Conservation (phyloP, 352 stramenopile genomes). For the Phytophthora sansomeana region DNA sequence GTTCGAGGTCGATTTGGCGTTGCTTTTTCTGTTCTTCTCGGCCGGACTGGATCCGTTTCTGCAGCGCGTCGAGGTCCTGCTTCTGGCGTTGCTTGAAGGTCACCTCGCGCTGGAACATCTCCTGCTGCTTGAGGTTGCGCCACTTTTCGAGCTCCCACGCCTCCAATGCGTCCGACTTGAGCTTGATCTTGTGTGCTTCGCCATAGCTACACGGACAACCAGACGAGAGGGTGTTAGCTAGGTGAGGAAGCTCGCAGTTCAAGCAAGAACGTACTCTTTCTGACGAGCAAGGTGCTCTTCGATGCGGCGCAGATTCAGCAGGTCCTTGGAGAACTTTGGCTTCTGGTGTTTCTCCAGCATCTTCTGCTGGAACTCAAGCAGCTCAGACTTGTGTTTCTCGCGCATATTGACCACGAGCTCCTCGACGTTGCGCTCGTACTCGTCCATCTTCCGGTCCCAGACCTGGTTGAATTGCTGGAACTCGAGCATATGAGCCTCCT, state of each 20-base stretch:
- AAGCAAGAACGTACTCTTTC: slow-evolving; percentile 69
- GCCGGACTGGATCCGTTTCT: slow-evolving; percentile 95
- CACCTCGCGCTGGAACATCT: slow-evolving; percentile 95
- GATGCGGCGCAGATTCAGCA: slow-evolving; percentile 94
- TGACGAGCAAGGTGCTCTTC: slow-evolving; percentile 93
- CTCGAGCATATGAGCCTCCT: slow-evolving; percentile 98
- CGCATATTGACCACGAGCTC: slow-evolving; percentile 93
- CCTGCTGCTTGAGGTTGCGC: slow-evolving; percentile 94
- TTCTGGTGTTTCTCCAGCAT: slow-evolving; percentile 92
- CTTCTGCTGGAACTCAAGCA: slow-evolving; percentile 94
- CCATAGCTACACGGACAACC: slow-evolving; percentile 66
- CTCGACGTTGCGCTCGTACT: slow-evolving; percentile 94
- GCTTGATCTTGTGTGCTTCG: slow-evolving; percentile 97
- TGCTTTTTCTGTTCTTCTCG: slow-evolving; percentile 97
- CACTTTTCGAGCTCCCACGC: slow-evolving; percentile 96
- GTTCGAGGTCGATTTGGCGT: slow-evolving; percentile 93
- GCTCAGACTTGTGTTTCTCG: slow-evolving; percentile 85
- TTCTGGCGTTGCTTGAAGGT: slow-evolving; percentile 95
- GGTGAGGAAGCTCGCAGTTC: background rate
- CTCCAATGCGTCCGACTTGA: slow-evolving; percentile 95
- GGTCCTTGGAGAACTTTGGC: slow-evolving; percentile 95
- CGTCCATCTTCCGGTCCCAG: slow-evolving; percentile 97
- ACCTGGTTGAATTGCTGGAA: slow-evolving; percentile 98
- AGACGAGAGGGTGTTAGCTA: background rate
- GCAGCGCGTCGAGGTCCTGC: slow-evolving; percentile 93